phyloP scores from a whole-genome alignment of 768 basidiomycete genomes.

The Megacollybia marginata region DNA sequence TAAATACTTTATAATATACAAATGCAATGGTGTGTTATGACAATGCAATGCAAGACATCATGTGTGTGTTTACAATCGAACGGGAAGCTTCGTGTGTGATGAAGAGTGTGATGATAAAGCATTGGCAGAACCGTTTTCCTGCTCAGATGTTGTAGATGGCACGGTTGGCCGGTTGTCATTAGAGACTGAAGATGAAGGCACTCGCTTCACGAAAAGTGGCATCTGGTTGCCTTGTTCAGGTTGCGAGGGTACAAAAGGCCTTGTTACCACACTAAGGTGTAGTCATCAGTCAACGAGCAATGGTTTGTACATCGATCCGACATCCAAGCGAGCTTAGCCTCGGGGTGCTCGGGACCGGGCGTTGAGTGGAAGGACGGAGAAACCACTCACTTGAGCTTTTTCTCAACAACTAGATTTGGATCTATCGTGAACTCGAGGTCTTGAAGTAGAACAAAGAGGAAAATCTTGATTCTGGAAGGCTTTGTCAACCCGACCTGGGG shows the following conservation, averaged over 20 bases:
- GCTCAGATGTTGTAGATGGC: too few relatives aligned
- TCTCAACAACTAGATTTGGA: constrained; percentile 48
- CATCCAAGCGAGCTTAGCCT: neutral
- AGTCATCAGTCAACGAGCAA: constrained; percentile 3
- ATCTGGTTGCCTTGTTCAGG: constrained; percentile 51
- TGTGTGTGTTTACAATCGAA: too few relatives aligned
- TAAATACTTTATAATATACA: too few relatives aligned
- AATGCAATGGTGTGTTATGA: too few relatives aligned
- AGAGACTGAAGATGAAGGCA: constrained; percentile 1
- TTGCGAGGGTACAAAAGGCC: constrained; percentile 50
- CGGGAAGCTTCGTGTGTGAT: too few relatives aligned
- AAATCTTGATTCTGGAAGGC: constrained; percentile 49
- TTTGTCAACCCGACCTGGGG: neutral
- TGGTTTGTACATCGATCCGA: neutral
- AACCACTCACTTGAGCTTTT: constrained; percentile 51
- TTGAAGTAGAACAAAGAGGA: constrained; percentile 49
- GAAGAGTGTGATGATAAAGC: too few relatives aligned
- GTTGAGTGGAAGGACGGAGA: constrained; percentile 2
- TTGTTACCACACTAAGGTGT: constrained; percentile 38
- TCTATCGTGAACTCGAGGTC: constrained; percentile 51
- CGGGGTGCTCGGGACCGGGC: neutral
- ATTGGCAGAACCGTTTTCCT: too few relatives aligned
- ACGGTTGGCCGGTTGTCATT: too few relatives aligned
- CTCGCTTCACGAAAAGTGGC: constrained; percentile 43
- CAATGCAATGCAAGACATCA: too few relatives aligned